Conservation (phyloP, 345 rosid species). For the Erodium maritimum region DNA sequence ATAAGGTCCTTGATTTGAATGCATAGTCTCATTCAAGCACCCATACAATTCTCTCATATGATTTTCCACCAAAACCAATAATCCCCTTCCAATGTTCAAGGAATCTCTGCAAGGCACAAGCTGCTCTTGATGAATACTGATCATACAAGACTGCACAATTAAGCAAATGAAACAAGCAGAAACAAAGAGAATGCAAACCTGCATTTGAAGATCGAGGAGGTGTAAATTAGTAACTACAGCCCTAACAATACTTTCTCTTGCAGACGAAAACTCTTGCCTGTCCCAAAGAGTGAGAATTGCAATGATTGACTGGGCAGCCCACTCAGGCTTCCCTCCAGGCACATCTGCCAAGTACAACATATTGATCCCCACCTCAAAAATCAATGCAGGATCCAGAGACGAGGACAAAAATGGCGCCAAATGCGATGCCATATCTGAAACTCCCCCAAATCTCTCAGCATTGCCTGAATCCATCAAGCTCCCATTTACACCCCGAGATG, state of each 20-base stretch:
- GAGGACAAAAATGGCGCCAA: conserved; percentile 84
- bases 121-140: background rate
- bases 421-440: conserved; percentile 76
- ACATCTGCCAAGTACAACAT: conserved; percentile 95
- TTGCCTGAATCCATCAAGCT: conserved; percentile 40
- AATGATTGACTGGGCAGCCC: conserved; percentile 92
- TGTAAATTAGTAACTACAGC: conserved; percentile 91
- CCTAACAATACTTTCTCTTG: conserved; percentile 94
- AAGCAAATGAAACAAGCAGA: conserved; percentile 1
- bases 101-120: background rate
- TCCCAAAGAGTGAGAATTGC: conserved; percentile 97
- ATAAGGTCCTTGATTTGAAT: background rate
- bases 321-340: conserved; percentile 96
- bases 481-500: conserved; percentile 20
- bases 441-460: conserved; percentile 84
- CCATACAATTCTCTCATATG: background rate
- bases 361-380: conserved; percentile 90
- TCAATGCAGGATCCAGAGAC: conserved; percentile 89
- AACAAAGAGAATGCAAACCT: conserved; percentile 29
- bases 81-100: background rate
- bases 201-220: conserved; percentile 94
- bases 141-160: background rate
- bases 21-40: background rate
- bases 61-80: background rate
- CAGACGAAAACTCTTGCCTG: conserved; percentile 94